phyloP scores from a whole-genome alignment of 306 rosid species.

The Corylus avellana region DNA sequence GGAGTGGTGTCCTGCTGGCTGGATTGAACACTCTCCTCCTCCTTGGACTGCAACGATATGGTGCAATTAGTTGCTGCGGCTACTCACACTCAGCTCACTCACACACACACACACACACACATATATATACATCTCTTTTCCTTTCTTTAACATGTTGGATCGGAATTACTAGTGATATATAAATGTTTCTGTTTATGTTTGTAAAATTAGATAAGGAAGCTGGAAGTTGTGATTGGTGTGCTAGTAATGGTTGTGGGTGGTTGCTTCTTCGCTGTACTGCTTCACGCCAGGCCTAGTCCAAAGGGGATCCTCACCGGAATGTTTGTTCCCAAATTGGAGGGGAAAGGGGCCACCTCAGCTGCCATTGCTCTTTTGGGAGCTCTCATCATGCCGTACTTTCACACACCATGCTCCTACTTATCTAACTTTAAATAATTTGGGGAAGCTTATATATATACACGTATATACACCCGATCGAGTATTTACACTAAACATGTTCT shows the following conservation, averaged over 20 bases:
- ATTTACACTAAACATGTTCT: too few relatives aligned
- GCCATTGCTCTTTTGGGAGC: constrained; percentile 28
- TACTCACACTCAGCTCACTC: too few relatives aligned
- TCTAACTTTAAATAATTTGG: not conserved
- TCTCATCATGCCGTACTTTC: constrained; percentile 24
- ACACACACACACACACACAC: too few relatives aligned
- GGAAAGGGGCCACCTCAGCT: not conserved
- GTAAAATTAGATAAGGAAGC: constrained; percentile 17
- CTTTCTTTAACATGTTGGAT: too few relatives aligned
- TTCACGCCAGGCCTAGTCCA: not conserved
- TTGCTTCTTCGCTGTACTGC: constrained; percentile 23
- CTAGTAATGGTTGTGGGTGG: constrained; percentile 7
- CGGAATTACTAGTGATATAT: too few relatives aligned
- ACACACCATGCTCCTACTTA: not conserved
- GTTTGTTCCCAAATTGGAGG: constrained; percentile 15
- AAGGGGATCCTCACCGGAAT: constrained; percentile 5
- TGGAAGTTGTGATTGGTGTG: constrained; percentile 2
- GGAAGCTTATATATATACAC: not conserved
- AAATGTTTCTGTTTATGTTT: too few relatives aligned
- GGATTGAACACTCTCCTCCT: constrained; percentile 21
- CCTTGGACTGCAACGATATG: constrained; percentile 25
- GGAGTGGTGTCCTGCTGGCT: constrained; percentile 26
- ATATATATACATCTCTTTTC: too few relatives aligned
- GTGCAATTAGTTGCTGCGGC: constrained; percentile 1
- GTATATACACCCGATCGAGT: not conserved